Evolutionary conservation across 441 rosid species (phyloP), one percentile per base, ranked within the genome.

Genomic region (Biscutella laevigata): DNA sequence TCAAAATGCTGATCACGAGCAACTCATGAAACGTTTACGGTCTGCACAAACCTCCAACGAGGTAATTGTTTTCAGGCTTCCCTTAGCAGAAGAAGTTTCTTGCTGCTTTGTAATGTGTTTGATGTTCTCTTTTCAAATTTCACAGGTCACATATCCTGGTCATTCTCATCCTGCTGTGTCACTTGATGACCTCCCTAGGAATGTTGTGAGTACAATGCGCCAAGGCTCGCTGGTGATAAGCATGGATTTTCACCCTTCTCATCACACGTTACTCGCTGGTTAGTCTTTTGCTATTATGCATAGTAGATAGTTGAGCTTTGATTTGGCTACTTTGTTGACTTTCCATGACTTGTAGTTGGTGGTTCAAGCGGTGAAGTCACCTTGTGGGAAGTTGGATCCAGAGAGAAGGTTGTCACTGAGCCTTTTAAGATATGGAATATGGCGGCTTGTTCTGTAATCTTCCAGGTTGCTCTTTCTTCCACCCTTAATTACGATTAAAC

Each of bases 241-340:
- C 89, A 75, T 82, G 83, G 89, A 82, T 53, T 82, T 82, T 32
- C 82, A 82, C 76, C 83, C 86, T 32, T 57, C 49, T 21, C 83
- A 79, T 10, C 85, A 68, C 43, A 75, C 77, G 3, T 41, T 82
- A 11, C 89, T 82, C 48, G 68, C 79, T 43, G 85, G 88, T 81
- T 38, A 52, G 68, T 63, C 14, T 43, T 15, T 32, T 56, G 29
- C 59, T 29, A 25, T 41, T 44, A 4, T 41, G 27, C 34, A 49
- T 46, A 52, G 17, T 45, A 7, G 33, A 17, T 1, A 13, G 45
- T 26, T 53, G 47, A 25, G 48, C 25, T 50, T 56, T 62, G 29
- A 38, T 22, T 57, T 43, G 55, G 33, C 6, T 52, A 37, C 37
- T 58, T 4, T 44, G 7, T 28, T 24, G 11, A 52, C 37, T 27